Percentiles rank a stretch among this genome's conserved stretches.
phyloP scores from a whole-genome alignment of 345 rosid genomes.

The Eucalyptus curtisii region DNA sequence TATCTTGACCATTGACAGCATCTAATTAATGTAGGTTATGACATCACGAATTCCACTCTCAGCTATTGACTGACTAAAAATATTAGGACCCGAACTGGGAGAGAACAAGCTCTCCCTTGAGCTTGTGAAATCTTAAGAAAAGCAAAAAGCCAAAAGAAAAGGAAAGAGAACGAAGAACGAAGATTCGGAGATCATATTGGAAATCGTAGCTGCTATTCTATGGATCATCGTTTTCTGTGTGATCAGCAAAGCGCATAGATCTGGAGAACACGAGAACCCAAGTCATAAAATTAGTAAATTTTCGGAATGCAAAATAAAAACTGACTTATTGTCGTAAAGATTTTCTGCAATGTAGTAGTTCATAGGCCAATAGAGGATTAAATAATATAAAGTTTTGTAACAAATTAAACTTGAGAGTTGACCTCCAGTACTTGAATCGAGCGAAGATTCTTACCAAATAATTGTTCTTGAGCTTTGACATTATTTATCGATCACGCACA shows the following conservation, averaged over 20 bases:
- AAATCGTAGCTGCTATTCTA: not conserved
- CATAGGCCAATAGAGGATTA: not conserved
- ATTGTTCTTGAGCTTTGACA: not conserved
- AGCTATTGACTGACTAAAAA: not conserved
- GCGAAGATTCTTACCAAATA: not conserved
- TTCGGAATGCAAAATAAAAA: not conserved
- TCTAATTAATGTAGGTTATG: not conserved
- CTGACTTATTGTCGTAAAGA: not conserved
- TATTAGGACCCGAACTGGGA: not conserved
- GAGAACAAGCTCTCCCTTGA: not conserved
- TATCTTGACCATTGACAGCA: not conserved
- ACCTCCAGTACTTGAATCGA: not conserved
- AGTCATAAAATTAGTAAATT: not conserved
- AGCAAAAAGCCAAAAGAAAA: not conserved
- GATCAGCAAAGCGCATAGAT: not conserved
- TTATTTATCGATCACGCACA: not conserved
- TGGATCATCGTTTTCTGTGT: not conserved
- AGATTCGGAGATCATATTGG: not conserved
- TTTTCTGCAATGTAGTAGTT: not conserved
- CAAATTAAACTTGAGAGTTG: not conserved
- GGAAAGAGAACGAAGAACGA: not conserved
- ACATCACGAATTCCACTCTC: not conserved
- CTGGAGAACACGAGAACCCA: not conserved
- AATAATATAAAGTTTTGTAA: not conserved
- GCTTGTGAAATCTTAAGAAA: not conserved